Base-by-base conservation (phyloP, 352 stramenopile genomes). In the Globisporangium perplexum region DNA sequence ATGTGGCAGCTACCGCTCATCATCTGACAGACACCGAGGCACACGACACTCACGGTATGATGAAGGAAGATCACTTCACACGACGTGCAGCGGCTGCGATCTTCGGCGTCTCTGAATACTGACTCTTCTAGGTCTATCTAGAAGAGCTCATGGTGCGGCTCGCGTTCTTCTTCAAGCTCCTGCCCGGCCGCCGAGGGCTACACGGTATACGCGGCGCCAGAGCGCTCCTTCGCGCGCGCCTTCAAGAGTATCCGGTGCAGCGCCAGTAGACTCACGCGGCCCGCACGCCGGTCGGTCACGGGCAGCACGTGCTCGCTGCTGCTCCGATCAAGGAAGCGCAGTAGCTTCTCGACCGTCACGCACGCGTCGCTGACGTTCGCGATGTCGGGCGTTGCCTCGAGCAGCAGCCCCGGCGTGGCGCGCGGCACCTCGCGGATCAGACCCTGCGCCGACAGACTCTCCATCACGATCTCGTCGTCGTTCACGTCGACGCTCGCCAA, bases 381-480 rank as follows among this genome's bases (percentile, higher is more conserved):
- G 18, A 83, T 56, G 24, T 77, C 62, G 2, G 69, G 52, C 1
- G 15, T 41, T 45, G 69, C 50, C 33, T 76, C 50, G 7, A 41
- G 23, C 28, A 53, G 24, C 33, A 44, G 30, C 6, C 68, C 57
- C 22, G 67, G 67, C 33, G 65, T 57, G 26, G 50, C 51, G 18
- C 53, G 48, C 17, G 65, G 67, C 23, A 67, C 55, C 47, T 85
- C 74, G 41, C 74, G 69, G 26, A 85, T 65, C 51, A 85, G 53
- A 0, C 74, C 74, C 30, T 85, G 74, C 2, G 72, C 55, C 26
- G 74, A 75, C 49, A 85, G 59, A 50, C 74, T 85, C 51, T 82
- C 74, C 22, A 85, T 62, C 30, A 85, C 71, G 26, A 85, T 85
- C 49, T 83, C 74, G 45, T 85, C 74, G 47, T 85, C 74, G 52